Evolutionary conservation across 495 filamentous ascomycete genomes (phyloP), one percentile per base, ranked within the genome.

Genomic region (Aspergillus affinis): DNA sequence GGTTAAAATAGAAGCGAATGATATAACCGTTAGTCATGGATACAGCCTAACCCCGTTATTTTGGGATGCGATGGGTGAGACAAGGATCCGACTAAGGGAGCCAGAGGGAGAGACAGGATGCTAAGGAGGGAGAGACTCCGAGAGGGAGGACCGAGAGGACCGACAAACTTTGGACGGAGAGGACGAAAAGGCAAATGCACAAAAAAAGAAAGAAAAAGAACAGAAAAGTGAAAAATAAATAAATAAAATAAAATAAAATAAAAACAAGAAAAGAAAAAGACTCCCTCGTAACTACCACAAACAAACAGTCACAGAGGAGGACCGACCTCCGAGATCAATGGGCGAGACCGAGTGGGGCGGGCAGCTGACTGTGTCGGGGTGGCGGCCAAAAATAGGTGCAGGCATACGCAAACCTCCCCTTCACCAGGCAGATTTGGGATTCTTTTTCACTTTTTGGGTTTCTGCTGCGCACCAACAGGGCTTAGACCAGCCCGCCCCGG

Each of bases 391-490:
- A 26, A 49, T 15, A 20, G 60, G 60, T 19, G 51, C 52, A 46
- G 44, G 65, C 65, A 68, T 68, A 68, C 65, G 65, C 65, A 65
- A 63, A 65, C 65, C 58, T 63, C 57, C 48, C 21, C 32, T 41
- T 41, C 44, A 44, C 47, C 19, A 20, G n/a, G 30, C 23, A 30
- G 19, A 41, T n/a, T 48, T 36, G 12, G 12, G 26, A 15, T 48
- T 57, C 44, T 47, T n/a, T n/a, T n/a, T n/a, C n/a, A n/a, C n/a
- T n/a, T n/a, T n/a, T n/a, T n/a, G 12, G 12, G 26, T 21, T 48
- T 57, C 44, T 47, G 36, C 32, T 26, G 29, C 29, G 29, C 29
- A 13, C 36, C 36, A 41, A 29, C 41, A 47, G 48, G 46, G 47
- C 48, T 58, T 62, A 15, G 41, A 48, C 48, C 6, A 44, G 46